Percentiles rank a stretch among this genome's conserved stretches.
Evolutionary conservation across 2,329 filamentous ascomycete genomes (phyloP).

Genomic region (Herpotrichia juniperi): DNA sequence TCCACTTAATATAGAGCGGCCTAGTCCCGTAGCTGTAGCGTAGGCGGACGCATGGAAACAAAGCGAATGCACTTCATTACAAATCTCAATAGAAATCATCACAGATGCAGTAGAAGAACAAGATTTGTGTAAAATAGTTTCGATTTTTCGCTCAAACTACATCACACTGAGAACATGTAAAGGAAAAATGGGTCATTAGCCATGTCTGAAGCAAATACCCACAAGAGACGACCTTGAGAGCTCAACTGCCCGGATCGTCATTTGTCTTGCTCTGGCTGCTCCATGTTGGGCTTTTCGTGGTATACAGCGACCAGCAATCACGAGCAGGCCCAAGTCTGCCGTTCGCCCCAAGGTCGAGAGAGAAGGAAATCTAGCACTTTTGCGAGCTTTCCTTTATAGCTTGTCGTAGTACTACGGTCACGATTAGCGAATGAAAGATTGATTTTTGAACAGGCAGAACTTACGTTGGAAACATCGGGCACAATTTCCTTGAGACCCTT

Average conservation of each 20-base stretch:
- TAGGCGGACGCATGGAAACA: no score
- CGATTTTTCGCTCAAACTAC: constrained; percentile 38
- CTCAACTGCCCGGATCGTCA: constrained; percentile 43
- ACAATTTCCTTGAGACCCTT: constrained; percentile 99
- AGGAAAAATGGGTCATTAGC: constrained; percentile 41
- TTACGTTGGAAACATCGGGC: constrained; percentile 93
- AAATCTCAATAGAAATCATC: constrained; percentile 2
- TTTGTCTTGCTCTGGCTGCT: constrained; percentile 42
- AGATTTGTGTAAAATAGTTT: constrained; percentile 38
- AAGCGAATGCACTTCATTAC: neutral
- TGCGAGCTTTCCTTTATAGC: constrained; percentile 71
- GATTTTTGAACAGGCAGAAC: constrained; percentile 49
- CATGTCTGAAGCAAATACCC: constrained; percentile 37
- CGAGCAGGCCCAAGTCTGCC: constrained; percentile 43
- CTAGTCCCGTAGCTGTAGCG: no score
- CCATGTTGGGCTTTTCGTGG: constrained; percentile 37
- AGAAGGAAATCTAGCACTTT: constrained; percentile 52
- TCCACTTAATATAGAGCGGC: no score
- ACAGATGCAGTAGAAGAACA: no score
- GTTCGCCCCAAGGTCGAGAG: constrained; percentile 37
- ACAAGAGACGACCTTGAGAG: constrained; percentile 34
- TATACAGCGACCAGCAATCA: constrained; percentile 41
- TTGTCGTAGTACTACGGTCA: constrained; percentile 91
- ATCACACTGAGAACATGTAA: constrained; percentile 43
- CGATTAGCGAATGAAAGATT: constrained; percentile 47